Conservation (phyloP, 371 early-diverging fungal species). For the Fennellomyces sp. region DNA sequence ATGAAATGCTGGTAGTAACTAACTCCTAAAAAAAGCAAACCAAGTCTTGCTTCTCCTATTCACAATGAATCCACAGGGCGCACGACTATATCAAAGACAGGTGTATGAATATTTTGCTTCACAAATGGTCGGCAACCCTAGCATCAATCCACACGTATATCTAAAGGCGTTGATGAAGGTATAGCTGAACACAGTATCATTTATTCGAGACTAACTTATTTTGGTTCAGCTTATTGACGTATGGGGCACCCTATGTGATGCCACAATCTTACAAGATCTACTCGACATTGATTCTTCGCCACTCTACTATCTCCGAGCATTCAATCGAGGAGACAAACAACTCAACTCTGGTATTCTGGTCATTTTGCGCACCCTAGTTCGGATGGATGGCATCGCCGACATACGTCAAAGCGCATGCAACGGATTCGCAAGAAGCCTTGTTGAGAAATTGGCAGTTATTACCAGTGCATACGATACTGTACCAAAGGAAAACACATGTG, state of each 20-base stretch:
- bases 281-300: slow-evolving; percentile 24
- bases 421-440: background rate
- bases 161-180: slow-evolving; percentile 26
- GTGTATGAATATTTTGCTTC: slow-evolving; percentile 23
- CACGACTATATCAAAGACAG: slow-evolving; percentile 22
- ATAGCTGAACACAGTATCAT: too few relatives aligned
- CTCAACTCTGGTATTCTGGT: slow-evolving; percentile 17
- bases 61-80: slow-evolving; percentile 1
- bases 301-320: slow-evolving; percentile 13
- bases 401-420: background rate
- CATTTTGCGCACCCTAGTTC: slow-evolving; percentile 20
- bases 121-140: background rate
- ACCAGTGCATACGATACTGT: background rate
- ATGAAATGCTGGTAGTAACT: background rate
- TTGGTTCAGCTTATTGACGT: slow-evolving; percentile 24
- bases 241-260: slow-evolving; percentile 25
- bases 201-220: background rate
- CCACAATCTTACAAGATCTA: slow-evolving; percentile 20
- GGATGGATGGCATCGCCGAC: slow-evolving; percentile 9
- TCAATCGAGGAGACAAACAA: slow-evolving; percentile 14
- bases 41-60: slow-evolving; percentile 10
- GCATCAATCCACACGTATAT: background rate
- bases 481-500: background rate
- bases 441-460: background rate
- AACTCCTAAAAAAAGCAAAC: slow-evolving; percentile 8